phyloP scores from a whole-genome alignment of 441 rosid genomes.

The Corymbia calophylla region DNA sequence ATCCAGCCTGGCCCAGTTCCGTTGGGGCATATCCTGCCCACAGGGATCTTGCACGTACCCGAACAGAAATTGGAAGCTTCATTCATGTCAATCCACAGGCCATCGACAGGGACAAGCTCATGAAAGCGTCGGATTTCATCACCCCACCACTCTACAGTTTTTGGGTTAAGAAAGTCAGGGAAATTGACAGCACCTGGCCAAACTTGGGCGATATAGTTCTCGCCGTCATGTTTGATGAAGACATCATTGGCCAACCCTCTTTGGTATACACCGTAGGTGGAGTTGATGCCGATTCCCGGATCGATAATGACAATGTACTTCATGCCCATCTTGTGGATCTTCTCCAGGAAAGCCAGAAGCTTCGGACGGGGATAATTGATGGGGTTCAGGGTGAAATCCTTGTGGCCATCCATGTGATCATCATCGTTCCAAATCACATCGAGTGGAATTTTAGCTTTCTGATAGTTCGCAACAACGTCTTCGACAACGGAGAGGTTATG shows the following conservation, averaged over 20 bases:
- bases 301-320: conserved; percentile 88
- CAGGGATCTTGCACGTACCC: conserved; percentile 70
- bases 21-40: conserved; percentile 57
- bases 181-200: conserved; percentile 97
- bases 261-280: conserved; percentile 68
- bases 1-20: conserved; percentile 93
- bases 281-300: conserved; percentile 90
- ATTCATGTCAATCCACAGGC: conserved; percentile 96
- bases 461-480: conserved; percentile 84
- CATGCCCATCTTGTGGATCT: conserved; percentile 80
- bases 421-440: conserved; percentile 98
- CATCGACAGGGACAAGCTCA: conserved; percentile 82
- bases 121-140: conserved; percentile 90
- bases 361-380: conserved; percentile 64
- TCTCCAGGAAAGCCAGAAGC: conserved; percentile 74
- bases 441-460: conserved; percentile 80
- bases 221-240: conserved; percentile 81
- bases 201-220: conserved; percentile 88
- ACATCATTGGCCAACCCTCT: conserved; percentile 78
- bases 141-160: conserved; percentile 88
- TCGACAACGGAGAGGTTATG: conserved; percentile 89
- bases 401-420: conserved; percentile 94
- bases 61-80: conserved; percentile 90
- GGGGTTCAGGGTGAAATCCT: conserved; percentile 86
- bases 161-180: conserved; percentile 96